Conservation (phyloP, 306 rosid species). For the Coriaria nepalensis region DNA sequence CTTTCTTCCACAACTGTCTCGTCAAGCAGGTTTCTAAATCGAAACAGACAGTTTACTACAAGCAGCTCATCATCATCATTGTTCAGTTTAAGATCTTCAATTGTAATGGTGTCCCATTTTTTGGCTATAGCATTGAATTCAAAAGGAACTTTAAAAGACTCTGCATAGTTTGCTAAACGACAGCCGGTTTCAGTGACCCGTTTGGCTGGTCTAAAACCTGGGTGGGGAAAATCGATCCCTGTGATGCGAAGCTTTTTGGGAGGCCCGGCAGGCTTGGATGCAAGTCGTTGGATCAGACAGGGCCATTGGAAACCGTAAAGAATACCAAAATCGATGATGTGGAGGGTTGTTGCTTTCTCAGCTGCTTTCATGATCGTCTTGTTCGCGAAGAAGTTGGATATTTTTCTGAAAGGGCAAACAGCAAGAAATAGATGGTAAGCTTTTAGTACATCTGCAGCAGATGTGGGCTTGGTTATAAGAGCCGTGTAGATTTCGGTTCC, state of each 20-base stretch:
- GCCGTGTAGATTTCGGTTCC: slow-evolving; percentile 22
- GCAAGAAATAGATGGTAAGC: slow-evolving; percentile 28
- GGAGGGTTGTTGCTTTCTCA: slow-evolving; percentile 22
- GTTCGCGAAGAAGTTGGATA: slow-evolving; percentile 21
- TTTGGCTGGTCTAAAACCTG: slow-evolving; percentile 30
- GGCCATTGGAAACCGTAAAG: slow-evolving; percentile 30
- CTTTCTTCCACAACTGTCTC: slow-evolving; percentile 25
- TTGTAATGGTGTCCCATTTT: slow-evolving; percentile 25
- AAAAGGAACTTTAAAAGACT: slow-evolving; percentile 25
- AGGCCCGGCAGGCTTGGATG: slow-evolving; percentile 21
- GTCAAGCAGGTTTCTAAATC: slow-evolving; percentile 27
- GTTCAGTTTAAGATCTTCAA: slow-evolving; percentile 25
- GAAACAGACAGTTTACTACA: slow-evolving; percentile 20
- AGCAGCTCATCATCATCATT: slow-evolving; percentile 18
- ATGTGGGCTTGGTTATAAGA: slow-evolving; percentile 23
- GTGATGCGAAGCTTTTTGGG: slow-evolving; percentile 26
- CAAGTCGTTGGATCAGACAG: slow-evolving; percentile 17
- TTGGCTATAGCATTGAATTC: slow-evolving; percentile 29
- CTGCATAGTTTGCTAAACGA: slow-evolving; percentile 20
- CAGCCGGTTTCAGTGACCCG: slow-evolving; percentile 25
- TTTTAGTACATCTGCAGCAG: slow-evolving; percentile 26
- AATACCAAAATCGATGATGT: slow-evolving; percentile 28
- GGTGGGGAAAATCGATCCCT: slow-evolving; percentile 26
- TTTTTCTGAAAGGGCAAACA: slow-evolving; percentile 26
- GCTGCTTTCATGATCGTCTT: slow-evolving; percentile 26